Percentiles rank a stretch among this genome's conserved stretches.
phyloP scores from a whole-genome alignment of 2,329 filamentous ascomycete species.

The Leptographium wingfieldii region DNA sequence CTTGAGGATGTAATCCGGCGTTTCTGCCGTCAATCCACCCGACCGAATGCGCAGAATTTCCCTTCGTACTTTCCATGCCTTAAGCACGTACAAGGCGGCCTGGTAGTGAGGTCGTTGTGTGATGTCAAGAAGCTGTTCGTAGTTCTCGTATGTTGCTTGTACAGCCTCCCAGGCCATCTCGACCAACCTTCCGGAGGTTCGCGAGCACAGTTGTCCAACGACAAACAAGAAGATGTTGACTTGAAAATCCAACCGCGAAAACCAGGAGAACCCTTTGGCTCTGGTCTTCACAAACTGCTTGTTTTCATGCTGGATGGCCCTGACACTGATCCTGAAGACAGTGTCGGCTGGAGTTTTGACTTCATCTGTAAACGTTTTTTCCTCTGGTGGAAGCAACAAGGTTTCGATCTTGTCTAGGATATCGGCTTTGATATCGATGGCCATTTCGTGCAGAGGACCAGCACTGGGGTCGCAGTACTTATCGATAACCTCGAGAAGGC shows the following conservation, averaged over 20 bases:
- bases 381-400: slow-evolving; percentile 32
- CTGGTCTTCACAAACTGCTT: slow-evolving; percentile 29
- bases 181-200: slow-evolving; percentile 34
- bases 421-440: slow-evolving; percentile 32
- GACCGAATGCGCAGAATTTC: slow-evolving; percentile 21
- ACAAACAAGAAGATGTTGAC: slow-evolving; percentile 43
- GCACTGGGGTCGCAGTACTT: slow-evolving; percentile 38
- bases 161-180: slow-evolving; percentile 40
- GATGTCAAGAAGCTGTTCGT: slow-evolving; percentile 38
- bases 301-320: slow-evolving; percentile 33
- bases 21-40: slow-evolving; percentile 24
- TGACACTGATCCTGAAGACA: slow-evolving; percentile 41
- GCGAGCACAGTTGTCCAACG: slow-evolving; percentile 38
- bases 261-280: slow-evolving; percentile 41
- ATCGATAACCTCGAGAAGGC: slow-evolving; percentile 32
- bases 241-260: slow-evolving; percentile 40
- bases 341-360: slow-evolving; percentile 37
- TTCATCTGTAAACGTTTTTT: slow-evolving; percentile 37
- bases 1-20: slow-evolving; percentile 32
- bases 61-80: slow-evolving; percentile 41
- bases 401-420: slow-evolving; percentile 36
- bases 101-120: slow-evolving; percentile 29
- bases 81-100: slow-evolving; percentile 35
- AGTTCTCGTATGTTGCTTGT: slow-evolving; percentile 32
- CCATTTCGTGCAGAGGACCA: slow-evolving; percentile 38